phyloP scores from a whole-genome alignment of 1,284 basidiomycete species.

The Heterobasidion irregulare region DNA sequence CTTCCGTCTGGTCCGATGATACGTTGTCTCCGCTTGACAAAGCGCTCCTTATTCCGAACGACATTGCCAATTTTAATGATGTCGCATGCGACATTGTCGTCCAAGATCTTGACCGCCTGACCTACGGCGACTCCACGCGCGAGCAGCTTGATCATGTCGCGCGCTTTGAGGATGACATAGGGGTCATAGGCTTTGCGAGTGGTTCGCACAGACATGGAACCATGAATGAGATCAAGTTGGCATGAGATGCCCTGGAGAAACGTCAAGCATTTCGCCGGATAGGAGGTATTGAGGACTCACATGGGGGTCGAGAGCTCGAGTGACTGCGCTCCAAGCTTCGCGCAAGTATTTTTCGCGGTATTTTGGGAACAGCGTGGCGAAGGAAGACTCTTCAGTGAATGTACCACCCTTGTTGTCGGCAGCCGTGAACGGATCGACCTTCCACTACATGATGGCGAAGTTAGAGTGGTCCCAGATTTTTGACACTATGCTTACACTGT shows the following conservation, averaged over 20 bases:
- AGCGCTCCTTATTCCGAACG: conserved; percentile 94
- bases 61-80: conserved; percentile 97
- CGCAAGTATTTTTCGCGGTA: conserved; percentile 96
- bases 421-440: conserved; percentile 71
- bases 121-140: conserved; percentile 82
- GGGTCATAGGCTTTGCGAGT: conserved; percentile 97
- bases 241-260: conserved; percentile 74
- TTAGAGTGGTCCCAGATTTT: conserved; percentile 3
- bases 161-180: conserved; percentile 91
- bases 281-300: conserved; percentile 30
- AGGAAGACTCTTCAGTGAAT: conserved; percentile 93
- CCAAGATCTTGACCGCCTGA: conserved; percentile 87
- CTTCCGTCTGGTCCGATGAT: conserved; percentile 97
- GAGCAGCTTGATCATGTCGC: conserved; percentile 93
- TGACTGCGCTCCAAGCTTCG: conserved; percentile 94
- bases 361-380: conserved; percentile 97
- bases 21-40: conserved; percentile 92
- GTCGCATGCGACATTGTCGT: conserved; percentile 89
- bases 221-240: conserved; percentile 92
- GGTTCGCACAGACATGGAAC: conserved; percentile 95
- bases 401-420: conserved; percentile 75
- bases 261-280: neutral
- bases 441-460: conserved; percentile 55
- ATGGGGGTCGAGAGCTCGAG: conserved; percentile 75
- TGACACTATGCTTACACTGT: conserved; percentile 23